These are phyloP conservation scores for Neofusicoccum sp. DNA, from an alignment of 2,329 filamentous ascomycete species.

Conservation along the genomic window DNA sequence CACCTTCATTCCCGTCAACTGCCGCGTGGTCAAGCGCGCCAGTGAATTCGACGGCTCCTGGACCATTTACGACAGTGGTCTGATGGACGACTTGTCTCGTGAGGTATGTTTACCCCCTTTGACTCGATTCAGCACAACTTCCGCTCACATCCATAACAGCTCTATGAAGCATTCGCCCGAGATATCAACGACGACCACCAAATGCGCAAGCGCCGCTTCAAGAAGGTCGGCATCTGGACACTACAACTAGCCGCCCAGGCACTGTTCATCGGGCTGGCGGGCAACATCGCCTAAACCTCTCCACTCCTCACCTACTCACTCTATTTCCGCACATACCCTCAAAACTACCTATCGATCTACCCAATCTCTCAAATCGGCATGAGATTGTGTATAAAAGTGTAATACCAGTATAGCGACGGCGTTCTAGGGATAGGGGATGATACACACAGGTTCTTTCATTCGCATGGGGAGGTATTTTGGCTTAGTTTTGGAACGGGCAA, in stretches of 20 bases:
- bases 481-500: background rate
- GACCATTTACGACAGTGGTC: slow-evolving; percentile 89
- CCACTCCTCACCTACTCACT: background rate
- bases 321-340: background rate
- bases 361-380: background rate
- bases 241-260: slow-evolving; percentile 90
- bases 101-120: slow-evolving; percentile 57
- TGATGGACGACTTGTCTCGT: slow-evolving; percentile 90
- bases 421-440: slow-evolving; percentile 1
- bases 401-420: slow-evolving; percentile 17
- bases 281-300: slow-evolving; percentile 62
- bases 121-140: background rate
- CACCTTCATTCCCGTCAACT: slow-evolving; percentile 94
- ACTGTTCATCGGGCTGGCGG: slow-evolving; percentile 91
- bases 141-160: slow-evolving; percentile 45
- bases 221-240: slow-evolving; percentile 96
- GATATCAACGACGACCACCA: slow-evolving; percentile 92
- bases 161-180: slow-evolving; percentile 89
- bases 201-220: slow-evolving; percentile 81
- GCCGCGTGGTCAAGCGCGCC: slow-evolving; percentile 86
- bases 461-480: background rate
- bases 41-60: slow-evolving; percentile 93
- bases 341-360: background rate
- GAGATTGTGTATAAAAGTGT: slow-evolving; percentile 19
- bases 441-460: background rate